Base-by-base conservation (phyloP, 805 yeast genomes). In the Millerozyma acaciae region DNA sequence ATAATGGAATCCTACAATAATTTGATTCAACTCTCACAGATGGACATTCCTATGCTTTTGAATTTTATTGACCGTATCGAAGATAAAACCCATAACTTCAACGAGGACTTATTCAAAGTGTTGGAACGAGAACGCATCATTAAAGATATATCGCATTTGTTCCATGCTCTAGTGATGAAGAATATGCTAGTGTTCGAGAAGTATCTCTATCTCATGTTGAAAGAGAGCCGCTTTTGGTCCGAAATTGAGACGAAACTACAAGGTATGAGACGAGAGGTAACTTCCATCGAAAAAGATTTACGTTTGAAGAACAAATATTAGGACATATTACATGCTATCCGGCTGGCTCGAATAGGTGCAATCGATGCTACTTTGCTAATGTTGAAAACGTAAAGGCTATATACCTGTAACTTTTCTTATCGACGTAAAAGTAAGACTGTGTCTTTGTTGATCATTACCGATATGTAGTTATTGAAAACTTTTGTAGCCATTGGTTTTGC, bases 171-270 rank as follows among this genome's bases (percentile, higher is more conserved):
- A 10, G 48, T 51, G 8, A 42, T 53, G 6, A 61, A 60, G 32
- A 56, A 50, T 26, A 47, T 62, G 47, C 33, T 59, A 10, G 47
- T 61, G 12, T 43, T 51, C 12, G 64, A 61, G 30, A 47, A 45
- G 39, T 60, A 51, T 35, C 39, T 48, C 4, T 37, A 34, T 6
- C 23, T 57, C 29, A 32, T 53, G 26, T 21, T 43, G 12, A 26
- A 35, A 15, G 63, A 62, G 33, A 52, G 55, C 25, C 33, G 37
- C 7, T 56, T 47, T 28, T 60, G 67, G 65, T 23, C 42, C n/a
- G 37, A 43, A 8, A 40, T 45, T 5, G 53, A 52, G n/a, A 43
- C 36, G 24, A 35, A 34, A 26, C 22, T 55, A 19, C 16, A 19
- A 9, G 17, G 34, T 8, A 23, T 48, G 23, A 32, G 35, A 13